A percentile compares a stretch with the other conserved stretches of the same genome.
Conservation (phyloP, 495 filamentous ascomycete species). For the Neurospora africana region DNA sequence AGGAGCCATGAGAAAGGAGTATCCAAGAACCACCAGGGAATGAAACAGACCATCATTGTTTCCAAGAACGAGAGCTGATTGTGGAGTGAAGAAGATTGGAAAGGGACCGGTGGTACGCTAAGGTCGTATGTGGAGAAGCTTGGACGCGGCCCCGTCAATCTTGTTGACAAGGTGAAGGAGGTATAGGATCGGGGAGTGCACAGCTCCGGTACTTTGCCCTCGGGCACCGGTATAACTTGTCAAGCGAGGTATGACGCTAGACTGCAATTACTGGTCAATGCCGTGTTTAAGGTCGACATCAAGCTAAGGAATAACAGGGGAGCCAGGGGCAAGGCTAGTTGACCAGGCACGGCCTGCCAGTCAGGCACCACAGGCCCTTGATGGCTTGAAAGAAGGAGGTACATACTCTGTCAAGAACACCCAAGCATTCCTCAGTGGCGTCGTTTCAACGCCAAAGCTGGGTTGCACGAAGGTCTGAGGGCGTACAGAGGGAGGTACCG, state of each 20-base stretch:
- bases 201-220: slow-evolving; percentile 6
- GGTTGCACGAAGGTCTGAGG: slow-evolving; percentile 15
- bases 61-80: slow-evolving; percentile 3
- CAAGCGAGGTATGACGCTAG: slow-evolving; percentile 16
- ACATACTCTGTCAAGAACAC: neutral
- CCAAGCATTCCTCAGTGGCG: slow-evolving; percentile 2
- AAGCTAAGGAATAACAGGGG: slow-evolving; percentile 8
- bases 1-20: too few species aligned
- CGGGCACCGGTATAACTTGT: slow-evolving; percentile 15
- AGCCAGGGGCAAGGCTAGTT: slow-evolving; percentile 16
- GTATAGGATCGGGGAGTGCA: slow-evolving; percentile 10
- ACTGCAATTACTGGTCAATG: slow-evolving; percentile 20
- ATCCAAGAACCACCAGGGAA: neutral
- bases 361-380: neutral
- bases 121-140: slow-evolving; percentile 24
- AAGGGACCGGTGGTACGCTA: slow-evolving; percentile 13
- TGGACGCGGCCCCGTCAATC: slow-evolving; percentile 3
- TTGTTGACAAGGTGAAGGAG: slow-evolving; percentile 3
- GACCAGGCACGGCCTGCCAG: slow-evolving; percentile 18
- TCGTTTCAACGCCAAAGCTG: slow-evolving; percentile 23
- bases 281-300: slow-evolving; percentile 17
- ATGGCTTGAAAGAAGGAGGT: neutral
- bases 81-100: slow-evolving; percentile 20
- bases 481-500: slow-evolving; percentile 4
- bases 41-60: neutral